Conservation (phyloP, 805 yeast species). For the Ogataea nakhonphanomensis region DNA sequence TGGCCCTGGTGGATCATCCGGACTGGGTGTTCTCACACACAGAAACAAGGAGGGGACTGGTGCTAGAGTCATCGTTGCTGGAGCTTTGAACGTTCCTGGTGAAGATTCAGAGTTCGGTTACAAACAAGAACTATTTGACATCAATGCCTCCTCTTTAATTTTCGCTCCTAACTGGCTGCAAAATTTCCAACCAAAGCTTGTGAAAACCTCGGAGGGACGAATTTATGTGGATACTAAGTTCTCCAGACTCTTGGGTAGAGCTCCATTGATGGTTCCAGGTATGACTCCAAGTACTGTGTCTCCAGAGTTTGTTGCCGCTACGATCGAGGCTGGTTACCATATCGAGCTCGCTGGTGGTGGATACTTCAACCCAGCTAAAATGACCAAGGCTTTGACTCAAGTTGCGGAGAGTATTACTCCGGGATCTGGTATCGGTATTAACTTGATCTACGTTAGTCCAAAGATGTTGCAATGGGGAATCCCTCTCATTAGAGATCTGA, state of each 20-base stretch:
- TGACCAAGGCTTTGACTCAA: slow-evolving; percentile 72
- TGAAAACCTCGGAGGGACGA: slow-evolving; percentile 69
- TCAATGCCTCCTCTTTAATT: slow-evolving; percentile 58
- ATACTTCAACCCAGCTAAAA: slow-evolving; percentile 69
- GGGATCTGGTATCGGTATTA: slow-evolving; percentile 88
- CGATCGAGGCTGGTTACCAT: slow-evolving; percentile 94
- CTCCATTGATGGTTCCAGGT: slow-evolving; percentile 98
- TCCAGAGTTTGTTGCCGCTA: slow-evolving; percentile 90
- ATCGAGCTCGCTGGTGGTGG: slow-evolving; percentile 99
- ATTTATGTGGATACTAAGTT: slow-evolving; percentile 90
- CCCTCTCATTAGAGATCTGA: slow-evolving; percentile 84
- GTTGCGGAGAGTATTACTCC: slow-evolving; percentile 69
- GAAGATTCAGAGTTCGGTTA: slow-evolving; percentile 86
- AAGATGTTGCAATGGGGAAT: slow-evolving; percentile 98
- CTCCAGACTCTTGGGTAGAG: slow-evolving; percentile 85
- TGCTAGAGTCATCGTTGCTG: slow-evolving; percentile 89
- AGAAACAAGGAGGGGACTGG: slow-evolving; percentile 99
- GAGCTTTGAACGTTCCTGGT: slow-evolving; percentile 68
- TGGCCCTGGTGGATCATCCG: slow-evolving; percentile 99
- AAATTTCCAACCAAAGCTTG: slow-evolving; percentile 83
- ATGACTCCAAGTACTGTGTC: slow-evolving; percentile 98
- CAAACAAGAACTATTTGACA: slow-evolving; percentile 91
- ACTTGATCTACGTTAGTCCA: slow-evolving; percentile 94
- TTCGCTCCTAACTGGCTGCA: slow-evolving; percentile 89
- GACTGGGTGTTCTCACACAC: slow-evolving; percentile 93